These are phyloP conservation scores for Starmerella asiatica DNA, from an alignment of 805 yeast genomes.

Conservation along the genomic window DNA sequence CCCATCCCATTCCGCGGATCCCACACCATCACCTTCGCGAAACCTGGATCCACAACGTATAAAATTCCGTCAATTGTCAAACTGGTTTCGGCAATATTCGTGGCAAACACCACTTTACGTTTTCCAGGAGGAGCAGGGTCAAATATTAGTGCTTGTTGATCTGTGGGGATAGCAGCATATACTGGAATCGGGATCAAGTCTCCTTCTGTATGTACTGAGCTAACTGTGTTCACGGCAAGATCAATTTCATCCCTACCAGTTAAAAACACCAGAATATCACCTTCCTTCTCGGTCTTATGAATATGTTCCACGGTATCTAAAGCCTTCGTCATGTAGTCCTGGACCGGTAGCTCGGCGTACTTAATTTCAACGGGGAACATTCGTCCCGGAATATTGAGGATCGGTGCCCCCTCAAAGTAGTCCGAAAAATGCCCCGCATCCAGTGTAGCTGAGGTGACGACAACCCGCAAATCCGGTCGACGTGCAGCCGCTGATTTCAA, in stretches of 20 bases:
- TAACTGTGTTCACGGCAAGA: slow-evolving; percentile 50
- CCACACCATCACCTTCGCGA: slow-evolving; percentile 80
- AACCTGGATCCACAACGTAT: slow-evolving; percentile 89
- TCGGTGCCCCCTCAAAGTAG: slow-evolving; percentile 73
- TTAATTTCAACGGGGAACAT: slow-evolving; percentile 81
- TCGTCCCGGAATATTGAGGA: slow-evolving; percentile 82
- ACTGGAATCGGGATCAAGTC: slow-evolving; percentile 64
- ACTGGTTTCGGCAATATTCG: slow-evolving; percentile 95
- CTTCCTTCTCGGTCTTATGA: slow-evolving; percentile 41
- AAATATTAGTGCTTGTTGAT: slow-evolving; percentile 66
- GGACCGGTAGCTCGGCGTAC: slow-evolving; percentile 76
- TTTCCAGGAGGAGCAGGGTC: slow-evolving; percentile 70
- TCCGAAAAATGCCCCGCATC: slow-evolving; percentile 77
- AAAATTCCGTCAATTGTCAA: slow-evolving; percentile 92
- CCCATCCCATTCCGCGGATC: slow-evolving; percentile 85
- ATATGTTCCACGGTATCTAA: slow-evolving; percentile 77
- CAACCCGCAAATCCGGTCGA: slow-evolving; percentile 56
- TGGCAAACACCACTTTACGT: slow-evolving; percentile 82
- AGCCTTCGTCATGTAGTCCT: slow-evolving; percentile 82
- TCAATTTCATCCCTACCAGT: slow-evolving; percentile 98
- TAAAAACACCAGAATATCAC: slow-evolving; percentile 79
- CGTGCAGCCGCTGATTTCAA: slow-evolving; percentile 52
- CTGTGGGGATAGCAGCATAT: slow-evolving; percentile 81
- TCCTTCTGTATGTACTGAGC: slow-evolving; percentile 48
- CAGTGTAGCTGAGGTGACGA: slow-evolving; percentile 89